Conservation (phyloP, 1,139 yeast species). For the Pichia cactophila region DNA sequence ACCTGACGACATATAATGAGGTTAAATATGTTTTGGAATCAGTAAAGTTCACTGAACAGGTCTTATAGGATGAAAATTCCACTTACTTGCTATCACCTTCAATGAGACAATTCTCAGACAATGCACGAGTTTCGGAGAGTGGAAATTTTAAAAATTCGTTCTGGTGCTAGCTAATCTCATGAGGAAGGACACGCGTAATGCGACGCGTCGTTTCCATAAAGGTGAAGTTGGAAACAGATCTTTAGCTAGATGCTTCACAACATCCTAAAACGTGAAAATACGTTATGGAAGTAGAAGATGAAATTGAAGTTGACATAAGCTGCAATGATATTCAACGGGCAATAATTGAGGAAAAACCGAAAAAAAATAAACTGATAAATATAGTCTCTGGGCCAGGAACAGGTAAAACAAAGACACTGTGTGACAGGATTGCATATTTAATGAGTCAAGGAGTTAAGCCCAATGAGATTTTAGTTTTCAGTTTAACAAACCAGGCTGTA, state of each 20-base stretch:
- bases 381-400: conserved; percentile 70
- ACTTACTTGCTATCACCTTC: not conserved
- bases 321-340: conserved; percentile 25
- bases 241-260: too few relatives aligned
- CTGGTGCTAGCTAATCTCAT: not conserved
- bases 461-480: conserved; percentile 49
- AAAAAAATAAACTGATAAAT: conserved; percentile 35
- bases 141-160: not conserved
- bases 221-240: too few relatives aligned
- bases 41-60: not conserved
- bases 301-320: conserved; percentile 13
- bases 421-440: conserved; percentile 45
- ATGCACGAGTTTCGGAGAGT: not conserved
- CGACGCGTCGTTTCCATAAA: not conserved
- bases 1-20: conserved; percentile 17
- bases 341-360: conserved; percentile 19
- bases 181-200: not conserved
- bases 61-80: too few relatives aligned
- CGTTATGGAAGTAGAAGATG: not conserved
- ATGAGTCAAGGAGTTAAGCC: conserved; percentile 39
- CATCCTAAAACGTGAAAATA: not conserved
- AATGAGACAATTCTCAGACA: not conserved
- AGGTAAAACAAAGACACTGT: conserved; percentile 63
- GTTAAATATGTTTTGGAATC: not conserved
- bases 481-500: conserved; percentile 68